Conservation (phyloP, 2,329 filamentous ascomycete species). For the Thelonectria blattea region DNA sequence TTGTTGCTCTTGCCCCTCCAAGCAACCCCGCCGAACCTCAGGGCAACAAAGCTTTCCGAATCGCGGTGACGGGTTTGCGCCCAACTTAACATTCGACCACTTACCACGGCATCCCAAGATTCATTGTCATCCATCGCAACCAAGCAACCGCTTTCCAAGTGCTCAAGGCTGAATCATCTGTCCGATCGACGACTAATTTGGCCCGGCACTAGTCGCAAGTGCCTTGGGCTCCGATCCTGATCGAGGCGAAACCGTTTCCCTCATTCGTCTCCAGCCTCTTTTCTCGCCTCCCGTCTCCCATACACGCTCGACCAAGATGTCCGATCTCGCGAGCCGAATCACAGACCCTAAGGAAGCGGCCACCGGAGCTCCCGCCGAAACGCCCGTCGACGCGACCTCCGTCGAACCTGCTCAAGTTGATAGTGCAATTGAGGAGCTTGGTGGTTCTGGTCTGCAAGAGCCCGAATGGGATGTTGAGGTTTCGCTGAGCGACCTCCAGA, state of each 20-base stretch:
- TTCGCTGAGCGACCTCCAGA: slow-evolving; percentile 87
- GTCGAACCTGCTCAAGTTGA: slow-evolving; percentile 43
- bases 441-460: slow-evolving; percentile 67
- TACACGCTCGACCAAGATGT: slow-evolving; percentile 43
- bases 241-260: slow-evolving; percentile 24
- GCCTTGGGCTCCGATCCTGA: slow-evolving; percentile 14
- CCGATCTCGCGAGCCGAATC: slow-evolving; percentile 59
- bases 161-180: not conserved
- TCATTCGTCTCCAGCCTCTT: slow-evolving; percentile 17
- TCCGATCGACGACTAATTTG: not conserved
- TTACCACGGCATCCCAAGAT: not conserved
- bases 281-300: slow-evolving; percentile 2
- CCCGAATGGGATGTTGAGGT: slow-evolving; percentile 89
- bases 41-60: slow-evolving; percentile 20
- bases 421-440: slow-evolving; percentile 43
- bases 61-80: slow-evolving; percentile 28
- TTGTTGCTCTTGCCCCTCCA: slow-evolving; percentile 41
- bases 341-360: slow-evolving; percentile 50
- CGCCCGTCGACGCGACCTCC: slow-evolving; percentile 31
- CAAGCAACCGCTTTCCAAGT: not conserved
- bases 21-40: slow-evolving; percentile 42
- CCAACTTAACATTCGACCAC: slow-evolving; percentile 20
- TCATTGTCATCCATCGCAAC: not conserved
- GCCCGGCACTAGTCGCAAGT: slow-evolving; percentile 18
- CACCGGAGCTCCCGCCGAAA: slow-evolving; percentile 29